Evolutionary conservation across 768 basidiomycete species (phyloP).

Genomic region (Phanerodontia chrysosporium): DNA sequence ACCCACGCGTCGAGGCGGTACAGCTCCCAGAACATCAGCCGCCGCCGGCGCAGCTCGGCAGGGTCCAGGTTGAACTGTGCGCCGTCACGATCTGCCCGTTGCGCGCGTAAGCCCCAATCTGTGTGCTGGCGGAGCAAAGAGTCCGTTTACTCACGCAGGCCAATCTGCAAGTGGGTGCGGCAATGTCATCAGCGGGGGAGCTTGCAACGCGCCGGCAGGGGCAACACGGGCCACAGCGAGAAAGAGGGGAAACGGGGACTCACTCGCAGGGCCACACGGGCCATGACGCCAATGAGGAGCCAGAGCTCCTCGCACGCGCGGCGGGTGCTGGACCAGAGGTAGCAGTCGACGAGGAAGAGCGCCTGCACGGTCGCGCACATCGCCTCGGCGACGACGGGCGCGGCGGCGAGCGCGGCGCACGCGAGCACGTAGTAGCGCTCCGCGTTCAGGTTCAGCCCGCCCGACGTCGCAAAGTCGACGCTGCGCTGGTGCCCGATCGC

Average conservation of each 20-base stretch:
- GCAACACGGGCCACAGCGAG: no score
- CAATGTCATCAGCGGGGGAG: no score
- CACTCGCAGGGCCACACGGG: conserved; percentile 41
- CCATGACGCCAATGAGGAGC: conserved; percentile 43
- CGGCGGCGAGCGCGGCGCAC: conserved; percentile 43
- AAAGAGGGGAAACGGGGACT: no score
- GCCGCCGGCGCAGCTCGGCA: conserved; percentile 42
- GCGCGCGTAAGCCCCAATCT: neutral
- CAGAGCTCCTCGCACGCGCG: conserved; percentile 43
- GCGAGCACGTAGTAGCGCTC: conserved; percentile 45
- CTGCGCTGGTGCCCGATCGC: conserved; percentile 46
- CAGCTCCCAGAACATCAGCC: conserved; percentile 51
- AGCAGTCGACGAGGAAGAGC: conserved; percentile 40
- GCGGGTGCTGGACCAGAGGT: conserved; percentile 39
- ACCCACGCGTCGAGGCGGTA: conserved; percentile 48
- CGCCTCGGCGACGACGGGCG: conserved; percentile 40
- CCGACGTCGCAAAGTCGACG: conserved; percentile 27
- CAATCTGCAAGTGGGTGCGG: no score
- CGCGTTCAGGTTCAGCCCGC: conserved; percentile 17
- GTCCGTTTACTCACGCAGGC: conserved; percentile 43
- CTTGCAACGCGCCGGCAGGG: no score
- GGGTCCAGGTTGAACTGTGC: conserved; percentile 41
- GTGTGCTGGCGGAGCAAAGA: neutral
- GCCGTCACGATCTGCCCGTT: conserved; percentile 44
- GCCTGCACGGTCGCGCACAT: conserved; percentile 45